Percentiles rank a stretch among this genome's conserved stretches.
phyloP scores from a whole-genome alignment of 1,284 basidiomycete species.

The Cutaneotrichosporon dermatis region DNA sequence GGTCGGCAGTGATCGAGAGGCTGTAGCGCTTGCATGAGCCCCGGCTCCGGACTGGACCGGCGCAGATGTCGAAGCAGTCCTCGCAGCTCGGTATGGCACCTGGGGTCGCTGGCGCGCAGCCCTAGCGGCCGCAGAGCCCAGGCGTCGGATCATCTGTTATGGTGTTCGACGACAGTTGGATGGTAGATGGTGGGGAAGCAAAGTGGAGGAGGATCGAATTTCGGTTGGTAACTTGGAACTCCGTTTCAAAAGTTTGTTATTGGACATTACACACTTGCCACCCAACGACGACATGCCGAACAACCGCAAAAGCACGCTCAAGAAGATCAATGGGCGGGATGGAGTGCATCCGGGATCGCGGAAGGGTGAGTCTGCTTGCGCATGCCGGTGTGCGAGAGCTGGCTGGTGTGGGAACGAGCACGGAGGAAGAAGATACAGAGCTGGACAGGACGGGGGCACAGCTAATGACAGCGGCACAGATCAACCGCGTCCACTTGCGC shows the following conservation, averaged over 20 bases:
- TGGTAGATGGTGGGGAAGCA: background rate
- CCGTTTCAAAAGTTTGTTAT: constrained; percentile 9
- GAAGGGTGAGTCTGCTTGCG: constrained; percentile 32
- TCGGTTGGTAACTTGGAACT: background rate
- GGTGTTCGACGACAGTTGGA: background rate
- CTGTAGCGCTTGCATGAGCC: too few species aligned
- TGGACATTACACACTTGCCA: constrained; percentile 5
- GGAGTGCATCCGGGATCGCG: constrained; percentile 47
- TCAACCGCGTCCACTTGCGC: constrained; percentile 65
- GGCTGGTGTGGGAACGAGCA: too few species aligned
- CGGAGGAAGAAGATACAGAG: too few species aligned
- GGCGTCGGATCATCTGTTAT: constrained; percentile 1
- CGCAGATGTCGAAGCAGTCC: background rate
- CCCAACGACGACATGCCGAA: constrained; percentile 30
- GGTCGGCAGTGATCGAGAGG: background rate
- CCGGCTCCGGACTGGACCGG: too few species aligned
- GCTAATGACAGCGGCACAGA: constrained; percentile 59
- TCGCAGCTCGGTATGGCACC: background rate
- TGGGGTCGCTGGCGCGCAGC: background rate
- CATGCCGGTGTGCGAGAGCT: background rate
- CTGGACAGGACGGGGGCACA: background rate
- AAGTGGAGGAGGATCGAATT: background rate
- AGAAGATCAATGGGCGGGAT: constrained; percentile 49
- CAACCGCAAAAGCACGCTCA: constrained; percentile 46
- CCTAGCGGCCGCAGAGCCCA: background rate